phyloP scores from a whole-genome alignment of 2,329 filamentous ascomycete genomes.

The Tolypocladium guangdongense region DNA sequence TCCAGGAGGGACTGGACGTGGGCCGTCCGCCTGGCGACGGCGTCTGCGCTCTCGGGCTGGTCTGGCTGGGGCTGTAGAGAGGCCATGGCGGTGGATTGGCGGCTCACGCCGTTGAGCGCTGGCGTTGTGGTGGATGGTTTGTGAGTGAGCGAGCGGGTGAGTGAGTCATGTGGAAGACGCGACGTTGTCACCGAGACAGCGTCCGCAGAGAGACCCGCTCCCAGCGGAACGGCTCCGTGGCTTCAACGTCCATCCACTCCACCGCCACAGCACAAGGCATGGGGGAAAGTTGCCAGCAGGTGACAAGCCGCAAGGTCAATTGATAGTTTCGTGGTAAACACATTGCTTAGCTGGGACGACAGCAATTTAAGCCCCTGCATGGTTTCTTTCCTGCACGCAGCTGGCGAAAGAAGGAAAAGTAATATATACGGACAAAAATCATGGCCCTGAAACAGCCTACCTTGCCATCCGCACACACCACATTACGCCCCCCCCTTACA shows the following conservation, averaged over 20 bases:
- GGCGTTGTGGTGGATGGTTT: not conserved
- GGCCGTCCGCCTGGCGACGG: not conserved
- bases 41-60: not conserved
- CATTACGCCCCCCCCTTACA: constrained; percentile 5
- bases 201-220: not conserved
- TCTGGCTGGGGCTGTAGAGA: not conserved
- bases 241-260: no score
- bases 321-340: not conserved
- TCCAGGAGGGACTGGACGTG: constrained; percentile 21
- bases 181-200: not conserved
- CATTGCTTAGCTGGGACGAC: no score
- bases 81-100: not conserved
- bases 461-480: not conserved
- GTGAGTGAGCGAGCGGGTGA: not conserved
- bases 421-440: not conserved
- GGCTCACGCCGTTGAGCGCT: not conserved
- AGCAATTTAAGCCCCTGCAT: not conserved
- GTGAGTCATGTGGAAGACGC: not conserved
- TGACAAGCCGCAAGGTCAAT: no score
- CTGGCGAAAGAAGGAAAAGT: not conserved
- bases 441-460: not conserved
- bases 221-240: not conserved
- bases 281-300: no score
- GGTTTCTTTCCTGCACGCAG: not conserved
- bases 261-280: not conserved